phyloP scores from a whole-genome alignment of 257 asterid genomes.

The Solanum rostratum region DNA sequence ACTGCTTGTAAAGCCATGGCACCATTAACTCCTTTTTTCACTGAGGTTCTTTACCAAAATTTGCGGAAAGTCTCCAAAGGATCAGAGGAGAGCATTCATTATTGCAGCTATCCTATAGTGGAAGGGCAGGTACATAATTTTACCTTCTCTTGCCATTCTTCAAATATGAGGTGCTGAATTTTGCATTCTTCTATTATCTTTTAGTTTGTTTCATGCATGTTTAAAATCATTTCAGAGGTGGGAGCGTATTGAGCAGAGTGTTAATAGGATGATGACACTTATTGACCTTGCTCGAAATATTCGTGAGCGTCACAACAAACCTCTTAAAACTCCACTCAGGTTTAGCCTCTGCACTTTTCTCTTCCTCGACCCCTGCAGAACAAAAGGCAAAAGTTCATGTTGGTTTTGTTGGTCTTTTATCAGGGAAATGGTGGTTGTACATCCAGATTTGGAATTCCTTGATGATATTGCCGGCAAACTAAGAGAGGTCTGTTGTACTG shows the following conservation, averaged over 20 bases:
- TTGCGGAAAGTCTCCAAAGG: slow-evolving; percentile 51
- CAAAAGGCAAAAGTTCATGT: neutral
- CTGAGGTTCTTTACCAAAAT: slow-evolving; percentile 88
- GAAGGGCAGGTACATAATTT: slow-evolving; percentile 47
- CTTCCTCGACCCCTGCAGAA: neutral
- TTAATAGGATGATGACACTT: slow-evolving; percentile 72
- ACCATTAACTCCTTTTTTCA: slow-evolving; percentile 93
- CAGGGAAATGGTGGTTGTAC: slow-evolving; percentile 93
- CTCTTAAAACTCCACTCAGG: slow-evolving; percentile 78
- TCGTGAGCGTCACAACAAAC: slow-evolving; percentile 90
- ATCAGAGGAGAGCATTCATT: slow-evolving; percentile 90
- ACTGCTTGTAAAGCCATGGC: slow-evolving; percentile 97
- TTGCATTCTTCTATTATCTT: neutral
- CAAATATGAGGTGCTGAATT: neutral
- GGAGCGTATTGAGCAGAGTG: slow-evolving; percentile 90
- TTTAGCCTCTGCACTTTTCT: neutral
- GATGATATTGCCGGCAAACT: slow-evolving; percentile 73
- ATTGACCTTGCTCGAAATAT: slow-evolving; percentile 86
- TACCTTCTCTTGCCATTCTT: neutral
- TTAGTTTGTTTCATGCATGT: neutral
- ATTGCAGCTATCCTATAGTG: slow-evolving; percentile 73
- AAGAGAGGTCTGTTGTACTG: slow-evolving; percentile 28
- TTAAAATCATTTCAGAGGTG: slow-evolving; percentile 28
- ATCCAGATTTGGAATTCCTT: slow-evolving; percentile 78
- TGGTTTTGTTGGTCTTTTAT: neutral